These are phyloP conservation scores for Xylaria sp. DNA, from an alignment of 2,329 filamentous ascomycete species.

Conservation along the genomic window DNA sequence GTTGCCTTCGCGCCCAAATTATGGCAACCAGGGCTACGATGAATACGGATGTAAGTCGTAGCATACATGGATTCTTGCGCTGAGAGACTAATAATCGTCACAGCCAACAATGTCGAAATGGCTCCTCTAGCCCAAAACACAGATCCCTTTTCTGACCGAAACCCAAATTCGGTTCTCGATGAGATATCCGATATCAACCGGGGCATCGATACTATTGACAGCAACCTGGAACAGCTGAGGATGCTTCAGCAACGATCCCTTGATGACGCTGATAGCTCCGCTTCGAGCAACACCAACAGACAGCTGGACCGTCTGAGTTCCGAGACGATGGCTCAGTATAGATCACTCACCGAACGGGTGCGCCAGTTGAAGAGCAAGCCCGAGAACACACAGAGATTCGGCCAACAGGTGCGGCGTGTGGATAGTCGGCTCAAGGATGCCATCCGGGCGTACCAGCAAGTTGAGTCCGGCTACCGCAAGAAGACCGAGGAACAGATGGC, in stretches of 20 bases:
- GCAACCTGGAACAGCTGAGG: slow-evolving; percentile 76
- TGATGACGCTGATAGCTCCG: slow-evolving; percentile 76
- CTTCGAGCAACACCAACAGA: slow-evolving; percentile 71
- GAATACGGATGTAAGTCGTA: slow-evolving; percentile 54
- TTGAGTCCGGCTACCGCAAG: slow-evolving; percentile 83
- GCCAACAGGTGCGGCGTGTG: slow-evolving; percentile 81
- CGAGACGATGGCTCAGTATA: slow-evolving; percentile 86
- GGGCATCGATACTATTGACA: slow-evolving; percentile 78
- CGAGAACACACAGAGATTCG: slow-evolving; percentile 79
- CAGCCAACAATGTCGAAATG: slow-evolving; percentile 74
- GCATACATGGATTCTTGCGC: not conserved
- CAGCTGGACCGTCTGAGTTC: slow-evolving; percentile 78
- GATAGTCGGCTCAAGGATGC: slow-evolving; percentile 82
- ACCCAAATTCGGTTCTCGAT: slow-evolving; percentile 83
- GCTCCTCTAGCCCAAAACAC: slow-evolving; percentile 67
- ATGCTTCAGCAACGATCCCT: slow-evolving; percentile 77
- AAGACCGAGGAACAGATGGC: slow-evolving; percentile 84
- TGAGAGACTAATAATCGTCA: slow-evolving; percentile 32
- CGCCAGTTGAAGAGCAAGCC: slow-evolving; percentile 84
- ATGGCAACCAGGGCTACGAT: slow-evolving; percentile 39
- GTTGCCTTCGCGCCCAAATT: slow-evolving; percentile 37
- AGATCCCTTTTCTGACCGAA: slow-evolving; percentile 57
- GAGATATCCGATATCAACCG: slow-evolving; percentile 83
- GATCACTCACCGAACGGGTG: slow-evolving; percentile 80
- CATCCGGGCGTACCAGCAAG: slow-evolving; percentile 82